Conservation (phyloP, 768 basidiomycete species). For the Boletus speciosus region DNA sequence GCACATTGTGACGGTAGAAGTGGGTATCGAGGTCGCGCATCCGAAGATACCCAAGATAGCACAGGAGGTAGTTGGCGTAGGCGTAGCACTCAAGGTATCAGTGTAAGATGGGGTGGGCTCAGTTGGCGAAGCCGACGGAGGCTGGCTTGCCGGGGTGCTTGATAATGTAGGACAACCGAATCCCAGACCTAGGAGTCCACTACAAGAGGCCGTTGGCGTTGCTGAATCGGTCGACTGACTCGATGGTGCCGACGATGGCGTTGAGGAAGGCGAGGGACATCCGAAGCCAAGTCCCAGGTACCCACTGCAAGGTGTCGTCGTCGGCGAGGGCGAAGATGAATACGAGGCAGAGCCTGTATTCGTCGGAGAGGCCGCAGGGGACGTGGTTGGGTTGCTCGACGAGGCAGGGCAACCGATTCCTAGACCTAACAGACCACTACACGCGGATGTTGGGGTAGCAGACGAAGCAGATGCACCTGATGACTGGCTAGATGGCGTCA, state of each 20-base stretch:
- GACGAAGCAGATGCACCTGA: background rate
- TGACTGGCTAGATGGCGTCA: background rate
- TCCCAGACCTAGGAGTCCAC: conserved; percentile 1
- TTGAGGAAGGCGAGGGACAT: background rate
- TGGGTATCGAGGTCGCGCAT: conserved; percentile 12
- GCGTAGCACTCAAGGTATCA: background rate
- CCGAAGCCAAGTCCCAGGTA: conserved; percentile 16
- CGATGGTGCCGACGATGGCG: background rate
- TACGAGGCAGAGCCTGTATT: background rate
- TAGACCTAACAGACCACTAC: background rate
- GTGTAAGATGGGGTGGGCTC: background rate
- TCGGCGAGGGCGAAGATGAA: background rate
- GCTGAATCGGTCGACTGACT: background rate
- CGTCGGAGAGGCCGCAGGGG: background rate
- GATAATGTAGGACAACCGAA: conserved; percentile 17
- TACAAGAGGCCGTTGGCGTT: conserved; percentile 4
- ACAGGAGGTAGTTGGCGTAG: conserved; percentile 14
- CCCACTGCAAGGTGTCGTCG: conserved; percentile 7
- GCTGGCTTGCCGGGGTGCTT: conserved; percentile 5
- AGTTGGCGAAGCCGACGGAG: conserved; percentile 1
- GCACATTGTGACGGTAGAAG: conserved; percentile 10
- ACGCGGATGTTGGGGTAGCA: background rate
- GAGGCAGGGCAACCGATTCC: background rate
- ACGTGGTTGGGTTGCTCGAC: background rate
- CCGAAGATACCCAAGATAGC: conserved; percentile 15